Evolutionary conservation across 2,329 filamentous ascomycete species (phyloP).

Genomic region (Fusarium sp.): DNA sequence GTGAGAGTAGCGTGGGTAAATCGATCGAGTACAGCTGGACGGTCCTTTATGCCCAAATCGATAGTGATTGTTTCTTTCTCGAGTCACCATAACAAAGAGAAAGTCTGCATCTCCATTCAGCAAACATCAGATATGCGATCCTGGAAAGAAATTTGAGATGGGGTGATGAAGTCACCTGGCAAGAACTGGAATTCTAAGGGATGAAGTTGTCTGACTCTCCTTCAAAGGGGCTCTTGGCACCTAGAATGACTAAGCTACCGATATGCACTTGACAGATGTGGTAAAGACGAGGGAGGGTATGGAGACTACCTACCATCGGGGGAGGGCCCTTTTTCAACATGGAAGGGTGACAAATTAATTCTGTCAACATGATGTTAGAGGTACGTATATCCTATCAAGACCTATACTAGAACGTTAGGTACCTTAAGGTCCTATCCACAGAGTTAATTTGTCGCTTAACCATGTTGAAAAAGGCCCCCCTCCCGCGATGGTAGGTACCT

Average conservation of each 20-base stretch:
- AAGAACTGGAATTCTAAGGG: constrained; percentile 43
- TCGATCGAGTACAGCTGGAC: neutral
- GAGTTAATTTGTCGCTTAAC: no score
- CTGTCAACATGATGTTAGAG: no score
- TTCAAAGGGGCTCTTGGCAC: constrained; percentile 30
- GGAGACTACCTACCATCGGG: neutral
- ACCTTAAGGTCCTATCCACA: no score
- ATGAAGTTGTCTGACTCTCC: constrained; percentile 40
- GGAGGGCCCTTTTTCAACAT: no score
- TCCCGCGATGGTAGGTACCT: no score
- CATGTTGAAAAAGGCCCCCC: no score
- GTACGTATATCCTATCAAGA: no score
- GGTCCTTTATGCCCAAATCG: neutral
- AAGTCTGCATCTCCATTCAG: neutral
- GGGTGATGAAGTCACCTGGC: constrained; percentile 26
- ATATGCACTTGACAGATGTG: neutral
- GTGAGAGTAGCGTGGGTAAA: neutral
- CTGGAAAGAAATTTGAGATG: constrained; percentile 6
- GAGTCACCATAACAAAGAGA: neutral
- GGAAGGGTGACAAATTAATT: no score
- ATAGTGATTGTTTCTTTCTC: neutral
- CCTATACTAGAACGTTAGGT: no score
- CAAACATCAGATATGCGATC: neutral
- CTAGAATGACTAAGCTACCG: constrained; percentile 37
- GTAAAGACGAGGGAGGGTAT: neutral